Base-by-base conservation (phyloP, 331 rosid species). In the Malus hybrid region DNA sequence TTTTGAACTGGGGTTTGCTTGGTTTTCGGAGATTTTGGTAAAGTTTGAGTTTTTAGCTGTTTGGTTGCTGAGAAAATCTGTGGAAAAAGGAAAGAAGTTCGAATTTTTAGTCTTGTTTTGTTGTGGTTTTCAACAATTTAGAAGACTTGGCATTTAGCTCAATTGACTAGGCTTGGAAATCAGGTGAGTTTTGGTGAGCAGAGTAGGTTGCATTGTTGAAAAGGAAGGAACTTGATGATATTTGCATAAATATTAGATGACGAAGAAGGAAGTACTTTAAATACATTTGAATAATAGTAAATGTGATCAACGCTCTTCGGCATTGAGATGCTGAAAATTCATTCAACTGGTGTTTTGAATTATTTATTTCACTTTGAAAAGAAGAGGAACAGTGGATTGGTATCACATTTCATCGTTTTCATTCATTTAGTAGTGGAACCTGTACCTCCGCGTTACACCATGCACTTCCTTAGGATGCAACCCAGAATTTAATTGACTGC, bases 1-100 rank as follows among this genome's bases (percentile, higher is more conserved):
- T 76, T 50, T 11, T 15, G 12, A 81, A 29, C 32, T 73, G 77
- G 72, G 57, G 63, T 81, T 64, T 31, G 18, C 50, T 71, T 73
- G 65, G n/a, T 18, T 54, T 76, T 67, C 33, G 33, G 77, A 57
- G 39, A 54, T 74, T 60, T 44, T 79, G 70, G 0, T 44, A 22
- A 50, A 5, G 18, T 36, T 72, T 62, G 19, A 24, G 20, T 32
- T 5, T 75, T 78, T 59, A 77, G 13, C 46, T 39, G 8, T 24
- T 71, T 73, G 33, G 19, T 46, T 24, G 24, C 24, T 24, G 24
- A 24, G 24, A 24, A 24, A 24, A 24, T 24, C 24, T 24, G 24
- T 24, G 31, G 60, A 19, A 34, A 16, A 9, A 28, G 10, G 10
- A 72, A 7, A 55, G 54, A 68, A 42, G 2, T 15, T 67, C 7